These are phyloP conservation scores for Solanum pimpinellifolium DNA, from an alignment of 257 asterid species.

Conservation along the genomic window DNA sequence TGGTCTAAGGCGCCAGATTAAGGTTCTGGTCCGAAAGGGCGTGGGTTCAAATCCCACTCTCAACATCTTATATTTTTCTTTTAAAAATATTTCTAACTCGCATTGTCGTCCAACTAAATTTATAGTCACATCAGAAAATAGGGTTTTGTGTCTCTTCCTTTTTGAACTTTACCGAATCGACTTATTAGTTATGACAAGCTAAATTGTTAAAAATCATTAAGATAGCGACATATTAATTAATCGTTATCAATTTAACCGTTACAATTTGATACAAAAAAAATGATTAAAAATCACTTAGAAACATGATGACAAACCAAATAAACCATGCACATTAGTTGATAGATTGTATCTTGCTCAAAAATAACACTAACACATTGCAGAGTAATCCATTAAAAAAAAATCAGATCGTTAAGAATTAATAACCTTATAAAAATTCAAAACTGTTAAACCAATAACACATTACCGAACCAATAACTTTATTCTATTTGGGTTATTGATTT, in stretches of 20 bases:
- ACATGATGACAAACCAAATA: neutral
- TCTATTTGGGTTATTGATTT: too few species aligned
- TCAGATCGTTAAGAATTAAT: neutral
- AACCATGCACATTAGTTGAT: neutral
- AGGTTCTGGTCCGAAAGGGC: slow-evolving; percentile 99
- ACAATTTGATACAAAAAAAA: too few species aligned
- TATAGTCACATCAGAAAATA: neutral
- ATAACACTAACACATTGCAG: neutral
- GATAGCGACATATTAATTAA: too few species aligned
- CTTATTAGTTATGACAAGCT: too few species aligned
- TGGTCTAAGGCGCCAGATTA: slow-evolving; percentile 99
- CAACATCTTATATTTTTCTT: slow-evolving; percentile 19
- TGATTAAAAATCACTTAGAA: too few species aligned
- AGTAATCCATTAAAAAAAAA: too few species aligned
- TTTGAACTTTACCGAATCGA: too few species aligned
- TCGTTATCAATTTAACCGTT: too few species aligned
- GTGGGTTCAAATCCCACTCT: slow-evolving; percentile 98
- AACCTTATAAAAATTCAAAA: neutral
- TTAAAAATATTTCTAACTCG: neutral
- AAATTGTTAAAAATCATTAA: too few species aligned
- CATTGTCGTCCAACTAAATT: neutral
- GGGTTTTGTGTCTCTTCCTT: neutral
- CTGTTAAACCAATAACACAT: neutral
- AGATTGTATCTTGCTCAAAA: neutral
- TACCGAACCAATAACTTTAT: too few species aligned